These are phyloP conservation scores for Pestalotiopsis fici DNA, from an alignment of 2,329 filamentous ascomycete genomes.

Conservation along the genomic window DNA sequence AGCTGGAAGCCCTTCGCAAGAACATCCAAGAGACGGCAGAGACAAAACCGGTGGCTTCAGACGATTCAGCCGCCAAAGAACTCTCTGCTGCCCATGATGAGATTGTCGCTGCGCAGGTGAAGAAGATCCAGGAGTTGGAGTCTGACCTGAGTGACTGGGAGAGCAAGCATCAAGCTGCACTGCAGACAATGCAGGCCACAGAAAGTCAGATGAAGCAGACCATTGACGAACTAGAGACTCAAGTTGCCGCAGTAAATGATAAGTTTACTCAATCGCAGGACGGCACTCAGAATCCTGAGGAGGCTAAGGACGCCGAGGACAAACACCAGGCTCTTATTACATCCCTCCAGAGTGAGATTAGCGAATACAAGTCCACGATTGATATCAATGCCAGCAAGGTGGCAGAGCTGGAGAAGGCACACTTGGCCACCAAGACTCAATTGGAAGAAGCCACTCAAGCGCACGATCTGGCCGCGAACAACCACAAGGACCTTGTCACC, in stretches of 20 bases:
- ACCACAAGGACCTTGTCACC: constrained; percentile 51
- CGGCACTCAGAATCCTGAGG: constrained; percentile 37
- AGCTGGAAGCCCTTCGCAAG: constrained; percentile 69
- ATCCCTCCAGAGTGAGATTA: constrained; percentile 71
- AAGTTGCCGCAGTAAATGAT: constrained; percentile 55
- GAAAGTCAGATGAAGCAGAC: constrained; percentile 74
- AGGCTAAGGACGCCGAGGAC: constrained; percentile 49
- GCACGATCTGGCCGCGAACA: constrained; percentile 51
- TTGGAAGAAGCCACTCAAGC: constrained; percentile 66
- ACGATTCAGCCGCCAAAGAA: constrained; percentile 21
- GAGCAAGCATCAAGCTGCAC: constrained; percentile 68
- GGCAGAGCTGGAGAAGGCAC: constrained; percentile 71
- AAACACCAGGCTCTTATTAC: constrained; percentile 62
- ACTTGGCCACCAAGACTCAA: constrained; percentile 65
- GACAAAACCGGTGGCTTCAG: constrained; percentile 15
- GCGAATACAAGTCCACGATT: constrained; percentile 78
- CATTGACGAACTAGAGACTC: constrained; percentile 70
- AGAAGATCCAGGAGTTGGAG: constrained; percentile 67
- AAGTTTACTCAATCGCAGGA: constrained; percentile 46
- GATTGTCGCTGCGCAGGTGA: constrained; percentile 44
- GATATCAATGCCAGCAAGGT: constrained; percentile 69
- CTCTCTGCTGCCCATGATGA: constrained; percentile 31
- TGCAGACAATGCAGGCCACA: constrained; percentile 70
- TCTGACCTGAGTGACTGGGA: constrained; percentile 76
- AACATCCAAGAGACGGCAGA: constrained; percentile 42